Conservation (phyloP, 371 early-diverging fungal species). For the Parasitella parasitica region DNA sequence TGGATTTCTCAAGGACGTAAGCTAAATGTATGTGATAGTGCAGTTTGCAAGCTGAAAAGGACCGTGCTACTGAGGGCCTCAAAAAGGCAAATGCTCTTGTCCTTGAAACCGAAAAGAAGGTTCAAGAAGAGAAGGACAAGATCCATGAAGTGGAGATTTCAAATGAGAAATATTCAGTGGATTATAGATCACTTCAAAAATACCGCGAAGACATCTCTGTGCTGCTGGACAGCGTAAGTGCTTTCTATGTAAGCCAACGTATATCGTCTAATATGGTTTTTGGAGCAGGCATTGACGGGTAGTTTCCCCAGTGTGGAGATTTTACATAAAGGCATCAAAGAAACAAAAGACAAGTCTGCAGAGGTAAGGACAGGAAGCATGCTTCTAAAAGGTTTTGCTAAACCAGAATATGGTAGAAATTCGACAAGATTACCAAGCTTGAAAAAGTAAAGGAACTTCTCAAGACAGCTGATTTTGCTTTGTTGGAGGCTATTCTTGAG, state of each 20-base stretch:
- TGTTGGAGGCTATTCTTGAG: slow-evolving; percentile 48
- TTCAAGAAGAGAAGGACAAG: slow-evolving; percentile 30
- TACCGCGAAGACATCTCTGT: slow-evolving; percentile 44
- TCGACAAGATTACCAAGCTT: slow-evolving; percentile 19
- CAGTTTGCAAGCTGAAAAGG: slow-evolving; percentile 27
- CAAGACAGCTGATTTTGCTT: slow-evolving; percentile 27
- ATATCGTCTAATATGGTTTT: not conserved
- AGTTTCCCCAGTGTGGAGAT: not conserved
- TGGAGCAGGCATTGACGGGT: slow-evolving; percentile 3
- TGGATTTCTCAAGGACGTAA: too few relatives aligned
- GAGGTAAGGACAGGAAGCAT: not conserved
- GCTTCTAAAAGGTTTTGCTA: not conserved
- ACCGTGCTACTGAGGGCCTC: slow-evolving; percentile 24
- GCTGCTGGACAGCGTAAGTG: slow-evolving; percentile 36
- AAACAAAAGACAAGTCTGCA: slow-evolving; percentile 1
- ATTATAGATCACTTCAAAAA: slow-evolving; percentile 38
- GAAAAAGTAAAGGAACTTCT: slow-evolving; percentile 34
- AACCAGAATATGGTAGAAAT: not conserved
- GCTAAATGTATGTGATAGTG: slow-evolving; percentile 26
- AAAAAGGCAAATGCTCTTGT: slow-evolving; percentile 29
- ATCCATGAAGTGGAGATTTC: slow-evolving; percentile 11
- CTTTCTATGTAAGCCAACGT: not conserved
- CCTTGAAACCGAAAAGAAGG: slow-evolving; percentile 24
- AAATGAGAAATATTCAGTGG: slow-evolving; percentile 45
- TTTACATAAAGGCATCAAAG: slow-evolving; percentile 3